Evolutionary conservation across 495 filamentous ascomycete species (phyloP), one percentile per base, ranked within the genome.

Genomic region (Penicillium psychrofluorescens): DNA sequence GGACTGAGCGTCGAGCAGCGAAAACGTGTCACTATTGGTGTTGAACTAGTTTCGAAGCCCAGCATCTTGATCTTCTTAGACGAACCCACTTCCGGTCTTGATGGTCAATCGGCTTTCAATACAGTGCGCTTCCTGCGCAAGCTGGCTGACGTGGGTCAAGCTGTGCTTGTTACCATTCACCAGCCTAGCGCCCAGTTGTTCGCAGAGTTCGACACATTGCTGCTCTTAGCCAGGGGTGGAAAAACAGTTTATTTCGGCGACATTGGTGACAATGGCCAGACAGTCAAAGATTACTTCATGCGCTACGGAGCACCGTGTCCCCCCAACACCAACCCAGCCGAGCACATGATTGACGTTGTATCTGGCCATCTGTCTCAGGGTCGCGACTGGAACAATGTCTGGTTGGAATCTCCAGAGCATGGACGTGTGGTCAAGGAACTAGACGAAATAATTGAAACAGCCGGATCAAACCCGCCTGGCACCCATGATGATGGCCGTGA

Each of bases 261-360:
- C 29, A 68, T 81, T 29, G 79, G 79, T 6, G 62, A 75, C 14
- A 74, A 78, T 44, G 74, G 68, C 12, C 50, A 64, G 6, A 65
- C 57, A 53, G 70, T 49, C 64, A 81, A 55, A 72, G 68, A 63
- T 83, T 94, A 95, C 63, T 95, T 95, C 50, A 78, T 81, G 54
- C 71, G 76, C 38, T 81, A 89, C 55, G 82, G 86, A 28, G 86
- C 83, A 4, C 67, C 76, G 11, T 95, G 88, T 60, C 85, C 85
- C 1, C 44, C 67, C 3, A 77, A 82, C 7, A 80, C 83, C 10
- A 97, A 76, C 45, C 89, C 89, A 12, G 90, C 90, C 7, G 91
- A 95, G 58, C 90, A 86, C 77, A 95, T 96, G 86, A 74, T 96
- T 31, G 88, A 95, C 54, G 84, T 86, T 40, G 90, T 89, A 37